Evolutionary conservation across 2,329 filamentous ascomycete species (phyloP), one percentile per base, ranked within the genome.

Genomic region (Ascochyta pisi): DNA sequence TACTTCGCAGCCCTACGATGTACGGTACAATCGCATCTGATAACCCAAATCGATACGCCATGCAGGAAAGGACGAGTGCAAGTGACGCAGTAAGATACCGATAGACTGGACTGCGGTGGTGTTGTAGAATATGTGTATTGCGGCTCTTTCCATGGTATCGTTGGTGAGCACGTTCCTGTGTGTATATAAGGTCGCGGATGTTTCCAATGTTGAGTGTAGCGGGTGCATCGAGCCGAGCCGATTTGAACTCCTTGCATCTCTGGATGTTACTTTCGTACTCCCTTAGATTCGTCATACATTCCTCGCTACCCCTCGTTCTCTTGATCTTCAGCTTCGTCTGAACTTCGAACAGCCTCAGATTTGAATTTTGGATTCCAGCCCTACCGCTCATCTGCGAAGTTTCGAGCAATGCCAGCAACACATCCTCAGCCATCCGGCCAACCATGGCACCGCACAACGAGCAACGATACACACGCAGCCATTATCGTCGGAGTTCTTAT

Each of bases 401-500:
- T 7, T 29, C 29, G n/a, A 24, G 19, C 23, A 41, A 60, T 60
- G 57, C 49, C 53, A 34, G 35, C 46, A 26, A 51, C 53, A 10
- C 46, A 46, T 4, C 39, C 46, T 27, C 33, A 43, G 12, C 34
- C 50, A 19, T 37, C 53, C 15, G 10, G 8, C 24, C 45, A 27
- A n/a, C 29, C 45, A 3, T 33, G 34, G 26, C 33, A 35, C 42
- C 41, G 33, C 6, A 27, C 41, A 34, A 40, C 45, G 22, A 54
- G 38, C 19, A 42, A 42, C 38, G 57, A 35, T 31, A 48, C 35
- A 4, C 50, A 43, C 15, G 48, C 53, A 29, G 50, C 53, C 24
- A 57, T 60, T 8, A 54, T 57, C 12, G 50, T 57, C 7, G 44
- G 57, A n/a, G 42, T 51, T 3, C 12, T 51, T 6, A 54, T 60